Conservation (phyloP, 2,329 filamentous ascomycete species). For the Diaporthe sp. region DNA sequence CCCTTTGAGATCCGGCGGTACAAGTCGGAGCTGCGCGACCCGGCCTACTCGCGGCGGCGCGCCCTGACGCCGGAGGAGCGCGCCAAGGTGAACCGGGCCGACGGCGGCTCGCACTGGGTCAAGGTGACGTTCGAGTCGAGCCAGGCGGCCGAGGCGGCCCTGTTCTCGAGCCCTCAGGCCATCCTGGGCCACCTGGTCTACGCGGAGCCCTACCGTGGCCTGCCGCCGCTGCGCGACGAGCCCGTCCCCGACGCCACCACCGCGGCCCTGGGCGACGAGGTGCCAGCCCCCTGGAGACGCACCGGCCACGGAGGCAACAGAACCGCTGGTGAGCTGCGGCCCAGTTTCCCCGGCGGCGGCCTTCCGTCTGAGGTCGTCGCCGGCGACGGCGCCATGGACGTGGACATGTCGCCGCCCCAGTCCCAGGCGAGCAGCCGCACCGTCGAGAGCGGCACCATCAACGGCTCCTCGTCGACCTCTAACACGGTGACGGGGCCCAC, state of each 20-base stretch:
- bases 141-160: conserved; percentile 78
- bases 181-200: conserved; percentile 79
- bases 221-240: conserved; percentile 74
- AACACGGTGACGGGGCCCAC: conserved; percentile 52
- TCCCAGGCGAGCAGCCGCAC: conserved; percentile 69
- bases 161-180: conserved; percentile 78
- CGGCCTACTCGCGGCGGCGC: conserved; percentile 75
- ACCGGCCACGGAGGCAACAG: conserved; percentile 41
- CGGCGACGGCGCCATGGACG: conserved; percentile 45
- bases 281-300: conserved; percentile 46
- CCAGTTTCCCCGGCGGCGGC: conserved; percentile 53
- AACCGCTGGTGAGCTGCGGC: conserved; percentile 48
- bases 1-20: conserved; percentile 78
- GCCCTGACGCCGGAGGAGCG: conserved; percentile 81
- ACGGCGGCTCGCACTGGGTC: conserved; percentile 92
- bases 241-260: conserved; percentile 69
- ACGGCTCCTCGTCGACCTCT: conserved; percentile 59
- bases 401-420: conserved; percentile 57
- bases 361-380: conserved; percentile 46
- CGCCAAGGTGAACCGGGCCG: conserved; percentile 83
- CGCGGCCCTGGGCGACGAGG: conserved; percentile 46
- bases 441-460: conserved; percentile 69
- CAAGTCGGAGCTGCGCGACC: conserved; percentile 80
- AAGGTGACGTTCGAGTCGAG: conserved; percentile 85
- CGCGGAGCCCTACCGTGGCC: conserved; percentile 78